phyloP scores from a whole-genome alignment of 306 rosid genomes.

The Rubus idaeus region DNA sequence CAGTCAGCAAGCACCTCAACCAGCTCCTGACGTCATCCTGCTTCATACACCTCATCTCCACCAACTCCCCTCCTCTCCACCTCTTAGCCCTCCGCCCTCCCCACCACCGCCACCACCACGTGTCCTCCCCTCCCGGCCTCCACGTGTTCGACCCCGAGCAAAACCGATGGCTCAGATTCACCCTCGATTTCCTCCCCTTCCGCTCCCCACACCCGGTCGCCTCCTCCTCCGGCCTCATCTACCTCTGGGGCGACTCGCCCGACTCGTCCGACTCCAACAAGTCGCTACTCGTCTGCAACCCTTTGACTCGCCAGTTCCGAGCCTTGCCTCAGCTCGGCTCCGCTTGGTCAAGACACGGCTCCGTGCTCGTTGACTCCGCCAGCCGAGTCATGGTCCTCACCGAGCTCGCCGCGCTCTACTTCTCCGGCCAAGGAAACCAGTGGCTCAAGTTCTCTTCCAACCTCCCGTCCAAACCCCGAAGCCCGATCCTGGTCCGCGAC shows the following conservation, averaged over 20 bases:
- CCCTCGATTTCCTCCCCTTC: slow-evolving; percentile 76
- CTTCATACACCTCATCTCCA: slow-evolving; percentile 58
- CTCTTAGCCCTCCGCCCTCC: slow-evolving; percentile 77
- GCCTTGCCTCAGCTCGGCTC: slow-evolving; percentile 83
- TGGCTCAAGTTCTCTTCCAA: slow-evolving; percentile 85
- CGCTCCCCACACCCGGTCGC: slow-evolving; percentile 81
- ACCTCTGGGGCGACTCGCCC: slow-evolving; percentile 76
- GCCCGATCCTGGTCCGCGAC: slow-evolving; percentile 62
- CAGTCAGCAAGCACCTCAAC: slow-evolving; percentile 66
- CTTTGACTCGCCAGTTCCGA: slow-evolving; percentile 64
- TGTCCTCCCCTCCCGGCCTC: slow-evolving; percentile 37
- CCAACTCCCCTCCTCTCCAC: slow-evolving; percentile 48
- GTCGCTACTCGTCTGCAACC: slow-evolving; percentile 75
- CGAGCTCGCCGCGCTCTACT: slow-evolving; percentile 79
- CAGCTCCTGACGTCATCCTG: slow-evolving; percentile 56
- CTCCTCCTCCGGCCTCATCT: slow-evolving; percentile 71
- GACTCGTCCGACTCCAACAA: slow-evolving; percentile 42
- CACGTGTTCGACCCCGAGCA: slow-evolving; percentile 65
- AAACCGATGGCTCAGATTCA: slow-evolving; percentile 56
- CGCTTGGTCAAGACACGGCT: slow-evolving; percentile 93
- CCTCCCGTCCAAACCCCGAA: slow-evolving; percentile 82
- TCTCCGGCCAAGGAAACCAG: slow-evolving; percentile 34
- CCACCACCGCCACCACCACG: slow-evolving; percentile 32
- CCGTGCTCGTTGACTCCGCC: slow-evolving; percentile 69
- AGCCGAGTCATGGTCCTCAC: slow-evolving; percentile 77